Evolutionary conservation across 768 basidiomycete species (phyloP), one percentile per base, ranked within the genome.

Genomic region (Thelephora aurantiotincta): DNA sequence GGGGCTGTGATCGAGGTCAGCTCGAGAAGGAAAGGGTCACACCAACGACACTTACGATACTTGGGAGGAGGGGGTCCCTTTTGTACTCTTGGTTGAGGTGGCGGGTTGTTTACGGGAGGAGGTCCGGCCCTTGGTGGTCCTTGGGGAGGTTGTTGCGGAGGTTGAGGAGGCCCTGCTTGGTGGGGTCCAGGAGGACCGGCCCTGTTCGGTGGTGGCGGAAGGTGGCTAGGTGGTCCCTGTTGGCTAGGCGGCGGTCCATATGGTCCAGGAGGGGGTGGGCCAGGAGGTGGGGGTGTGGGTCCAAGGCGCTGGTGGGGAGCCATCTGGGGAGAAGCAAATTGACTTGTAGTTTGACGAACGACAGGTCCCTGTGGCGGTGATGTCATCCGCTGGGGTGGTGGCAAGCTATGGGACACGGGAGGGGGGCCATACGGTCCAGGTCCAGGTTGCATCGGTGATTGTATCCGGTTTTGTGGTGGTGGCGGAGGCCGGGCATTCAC

Each of bases 41-140:
- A 1, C 16, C 14, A 7, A 43, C 6, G 45, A 22, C 9, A 73
- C 78, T 60, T 54, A 81, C 79, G 80, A 61, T 82, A 79, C 59
- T 75, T 75, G 14, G 76, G 68, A 35, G 63, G 62, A 11, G 68
- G 65, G 30, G 72, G 66, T 6, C 68, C 67, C 18, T 65, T 59
- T 9, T 63, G 63, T 11, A 56, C 59, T 22, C 67, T 60, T 4
- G 64, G 63, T 23, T 64, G 64, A 1, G 60, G 44, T 14, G 61
- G 51, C n/a, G 59, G 45, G 14, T 54, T 51, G 5, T 49, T 55
- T 13, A 54, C 44, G 1, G 50, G 58, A 37, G 63, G 61, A 35
- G 62, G 60, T 3, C 56, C 65, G 26, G 38, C 33, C n/a, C 47
- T 43, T 1, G 35, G n/a, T 22, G 46, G 22, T 0, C 60, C 59